Percentiles rank a stretch among this genome's conserved stretches.
Evolutionary conservation across 129 eudicot species (phyloP).

Genomic region (Flaveria linearis): DNA sequence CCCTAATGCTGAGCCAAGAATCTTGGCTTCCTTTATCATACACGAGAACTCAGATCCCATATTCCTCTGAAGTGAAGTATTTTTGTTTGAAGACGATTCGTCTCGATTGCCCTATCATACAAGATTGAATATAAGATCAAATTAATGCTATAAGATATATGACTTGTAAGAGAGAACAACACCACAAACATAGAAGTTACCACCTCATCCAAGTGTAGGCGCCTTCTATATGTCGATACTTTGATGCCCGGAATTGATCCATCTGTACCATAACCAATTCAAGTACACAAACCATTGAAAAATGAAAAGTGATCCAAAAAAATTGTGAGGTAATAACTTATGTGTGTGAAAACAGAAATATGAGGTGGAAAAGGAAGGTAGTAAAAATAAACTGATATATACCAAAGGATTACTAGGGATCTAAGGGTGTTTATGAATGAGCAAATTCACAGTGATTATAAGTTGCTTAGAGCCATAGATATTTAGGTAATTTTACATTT

Average conservation of each 20-base stretch:
- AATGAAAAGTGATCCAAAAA: not conserved
- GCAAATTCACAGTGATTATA: not conserved
- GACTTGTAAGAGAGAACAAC: slow-evolving; percentile 7
- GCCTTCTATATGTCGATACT: slow-evolving; percentile 75
- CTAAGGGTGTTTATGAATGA: no score
- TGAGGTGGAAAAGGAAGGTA: no score
- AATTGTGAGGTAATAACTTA: not conserved
- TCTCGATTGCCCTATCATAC: slow-evolving; percentile 51
- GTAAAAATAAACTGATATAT: no score
- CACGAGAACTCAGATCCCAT: slow-evolving; percentile 96
- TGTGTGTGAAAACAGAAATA: no score
- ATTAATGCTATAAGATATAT: not conserved
- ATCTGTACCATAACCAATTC: slow-evolving; percentile 49
- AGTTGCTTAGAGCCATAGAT: not conserved
- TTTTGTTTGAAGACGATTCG: slow-evolving; percentile 45
- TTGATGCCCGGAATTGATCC: slow-evolving; percentile 95
- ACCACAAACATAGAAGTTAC: not conserved
- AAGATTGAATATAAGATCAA: not conserved
- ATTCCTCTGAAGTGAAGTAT: slow-evolving; percentile 62
- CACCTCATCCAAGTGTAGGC: slow-evolving; percentile 66
- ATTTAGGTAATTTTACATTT: not conserved
- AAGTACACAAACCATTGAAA: slow-evolving; percentile 11
- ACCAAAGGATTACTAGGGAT: not conserved
- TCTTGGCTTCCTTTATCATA: slow-evolving; percentile 92
- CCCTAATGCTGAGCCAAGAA: slow-evolving; percentile 70